Evolutionary conservation across 1,284 basidiomycete genomes (phyloP), one percentile per base, ranked within the genome.

Genomic region (Mycosarcoma mackinlayi): DNA sequence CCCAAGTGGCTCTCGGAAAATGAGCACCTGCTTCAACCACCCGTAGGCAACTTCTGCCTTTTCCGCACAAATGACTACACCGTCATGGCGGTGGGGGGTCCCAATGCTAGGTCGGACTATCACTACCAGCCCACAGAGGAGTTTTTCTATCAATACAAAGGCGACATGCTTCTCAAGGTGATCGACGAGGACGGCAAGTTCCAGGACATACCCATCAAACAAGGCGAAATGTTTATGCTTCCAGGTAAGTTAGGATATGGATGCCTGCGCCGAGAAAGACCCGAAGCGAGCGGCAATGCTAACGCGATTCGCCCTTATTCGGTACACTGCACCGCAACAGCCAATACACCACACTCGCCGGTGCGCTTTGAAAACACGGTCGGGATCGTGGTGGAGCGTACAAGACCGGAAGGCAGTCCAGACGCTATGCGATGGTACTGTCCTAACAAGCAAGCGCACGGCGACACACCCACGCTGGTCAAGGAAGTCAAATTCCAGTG

Each of bases 361-460:
- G 90, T 94, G 24, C 88, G 95, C 10, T 94, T 91, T 70, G 89
- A 89, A 1, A 86, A 97, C 83, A 98, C 95, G 0, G 89, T 97
- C 48, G 94, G 95, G 1, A 86, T 98, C n/a, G 95, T 98, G 6
- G 86, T 97, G 45, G 95, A 98, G 84, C 88, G 92, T n/a, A 89
- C 91, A 35, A 86, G 95, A 40, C 93, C 94, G 0, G 86, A 67
- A 13, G 75, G 57, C 14, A 59, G 55, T n/a, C 57, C 80, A 93
- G 95, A 98, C 83, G 90, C 90, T 2, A 86, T 98, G 57, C 88
- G 92, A 39, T 98, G 95, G 95, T 98, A 96, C 83, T 98, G 95
- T 84, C 89, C 88, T 25, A 88, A 89, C 27, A 77, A 84, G 0
- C 19, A 55, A n/a, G 85, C 85, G 9, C 91, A 94, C 81, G 75